These are phyloP conservation scores for Calonectria pteridis DNA, from an alignment of 2,329 filamentous ascomycete genomes.

Conservation along the genomic window DNA sequence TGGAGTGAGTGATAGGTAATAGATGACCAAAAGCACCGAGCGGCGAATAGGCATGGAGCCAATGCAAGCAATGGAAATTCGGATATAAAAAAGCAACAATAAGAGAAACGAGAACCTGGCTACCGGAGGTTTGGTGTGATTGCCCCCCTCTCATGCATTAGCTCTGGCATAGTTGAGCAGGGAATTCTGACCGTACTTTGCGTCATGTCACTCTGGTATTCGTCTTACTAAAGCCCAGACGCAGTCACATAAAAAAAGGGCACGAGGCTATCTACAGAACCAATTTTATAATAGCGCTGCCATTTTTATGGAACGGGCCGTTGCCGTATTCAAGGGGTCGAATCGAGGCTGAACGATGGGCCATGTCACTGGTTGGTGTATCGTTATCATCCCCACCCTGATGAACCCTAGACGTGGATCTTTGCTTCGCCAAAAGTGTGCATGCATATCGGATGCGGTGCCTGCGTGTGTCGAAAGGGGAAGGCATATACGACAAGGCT, in stretches of 20 bases:
- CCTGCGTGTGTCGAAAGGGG: not conserved
- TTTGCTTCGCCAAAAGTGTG: not conserved
- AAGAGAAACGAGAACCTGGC: not conserved
- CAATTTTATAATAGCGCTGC: not conserved
- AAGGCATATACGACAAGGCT: not conserved
- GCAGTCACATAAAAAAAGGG: not conserved
- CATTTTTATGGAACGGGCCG: not conserved
- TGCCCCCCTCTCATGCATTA: slow-evolving; percentile 3
- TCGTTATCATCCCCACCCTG: not conserved
- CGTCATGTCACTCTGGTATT: not conserved
- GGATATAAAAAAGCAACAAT: not conserved
- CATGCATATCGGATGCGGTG: not conserved
- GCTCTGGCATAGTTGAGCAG: not conserved
- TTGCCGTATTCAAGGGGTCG: not conserved
- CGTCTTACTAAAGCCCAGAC: not conserved
- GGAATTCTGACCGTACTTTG: not conserved
- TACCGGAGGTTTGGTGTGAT: not conserved
- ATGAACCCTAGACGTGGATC: slow-evolving; percentile 2
- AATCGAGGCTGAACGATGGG: not conserved
- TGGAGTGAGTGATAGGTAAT: not conserved
- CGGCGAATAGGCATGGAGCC: not conserved
- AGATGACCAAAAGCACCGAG: not conserved
- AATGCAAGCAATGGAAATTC: not conserved
- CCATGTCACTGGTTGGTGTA: not conserved
- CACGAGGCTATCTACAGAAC: not conserved